Conservation (phyloP, 331 rosid species). For the Stylosanthes scabra region DNA sequence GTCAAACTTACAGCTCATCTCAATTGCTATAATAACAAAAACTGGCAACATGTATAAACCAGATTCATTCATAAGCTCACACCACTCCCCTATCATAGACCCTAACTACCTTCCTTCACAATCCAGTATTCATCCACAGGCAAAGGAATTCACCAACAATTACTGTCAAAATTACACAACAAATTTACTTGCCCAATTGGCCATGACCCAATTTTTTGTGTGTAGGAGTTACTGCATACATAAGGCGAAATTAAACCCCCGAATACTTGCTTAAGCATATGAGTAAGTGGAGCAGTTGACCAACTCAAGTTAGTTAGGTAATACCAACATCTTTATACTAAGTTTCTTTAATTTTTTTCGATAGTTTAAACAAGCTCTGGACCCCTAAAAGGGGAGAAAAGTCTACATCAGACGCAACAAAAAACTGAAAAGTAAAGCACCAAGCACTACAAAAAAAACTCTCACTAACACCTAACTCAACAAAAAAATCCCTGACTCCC, state of each 20-base stretch:
- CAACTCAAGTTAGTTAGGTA: background rate
- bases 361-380: too few species aligned
- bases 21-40: slow-evolving; percentile 20
- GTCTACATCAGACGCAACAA: too few species aligned
- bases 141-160: background rate
- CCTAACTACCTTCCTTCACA: slow-evolving; percentile 17
- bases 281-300: too few species aligned
- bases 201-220: background rate
- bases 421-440: too few species aligned
- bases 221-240: too few species aligned
- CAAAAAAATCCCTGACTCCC: too few species aligned
- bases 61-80: slow-evolving; percentile 26
- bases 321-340: background rate
- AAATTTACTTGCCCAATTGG: background rate
- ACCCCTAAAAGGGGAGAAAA: too few species aligned
- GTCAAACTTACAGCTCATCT: slow-evolving; percentile 24
- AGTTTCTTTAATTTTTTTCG: too few species aligned
- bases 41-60: slow-evolving; percentile 6
- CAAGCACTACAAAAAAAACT: too few species aligned
- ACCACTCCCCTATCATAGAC: background rate
- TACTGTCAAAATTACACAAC: background rate
- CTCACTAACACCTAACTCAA: too few species aligned
- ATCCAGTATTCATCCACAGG: slow-evolving; percentile 18
- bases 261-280: too few species aligned
- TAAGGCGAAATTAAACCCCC: too few species aligned